A percentile compares a stretch with the other conserved stretches of the same genome.
Conservation (phyloP, 2,329 filamentous ascomycete species). For the Claviceps sp. region DNA sequence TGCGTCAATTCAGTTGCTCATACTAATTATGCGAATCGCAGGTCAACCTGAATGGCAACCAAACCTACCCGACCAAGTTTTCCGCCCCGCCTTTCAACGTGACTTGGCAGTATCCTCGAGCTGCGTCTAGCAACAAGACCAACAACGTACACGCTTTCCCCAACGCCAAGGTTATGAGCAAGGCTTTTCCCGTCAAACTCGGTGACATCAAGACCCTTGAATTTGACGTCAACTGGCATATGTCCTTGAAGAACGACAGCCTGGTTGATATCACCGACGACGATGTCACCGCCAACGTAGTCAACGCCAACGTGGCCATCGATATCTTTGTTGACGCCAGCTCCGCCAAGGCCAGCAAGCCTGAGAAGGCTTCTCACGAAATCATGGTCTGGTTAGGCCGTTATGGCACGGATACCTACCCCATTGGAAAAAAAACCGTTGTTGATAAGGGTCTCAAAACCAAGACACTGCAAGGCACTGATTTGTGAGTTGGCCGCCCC, state of each 20-base stretch:
- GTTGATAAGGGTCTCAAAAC: slow-evolving; percentile 15
- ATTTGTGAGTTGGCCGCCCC: slow-evolving; percentile 23
- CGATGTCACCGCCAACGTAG: slow-evolving; percentile 18
- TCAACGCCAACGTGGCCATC: slow-evolving; percentile 43
- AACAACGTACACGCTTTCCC: slow-evolving; percentile 39
- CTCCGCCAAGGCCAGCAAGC: slow-evolving; percentile 24
- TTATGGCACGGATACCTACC: slow-evolving; percentile 31
- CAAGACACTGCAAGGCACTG: slow-evolving; percentile 26
- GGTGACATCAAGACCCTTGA: slow-evolving; percentile 24
- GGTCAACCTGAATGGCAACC: slow-evolving; percentile 20
- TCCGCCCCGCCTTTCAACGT: slow-evolving; percentile 35
- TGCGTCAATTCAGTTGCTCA: not conserved
- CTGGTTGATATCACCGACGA: slow-evolving; percentile 20
- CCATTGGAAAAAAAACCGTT: slow-evolving; percentile 25
- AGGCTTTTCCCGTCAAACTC: slow-evolving; percentile 29
- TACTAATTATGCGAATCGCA: not conserved
- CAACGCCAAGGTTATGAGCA: slow-evolving; percentile 34
- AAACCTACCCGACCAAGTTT: slow-evolving; percentile 31
- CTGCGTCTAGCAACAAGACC: slow-evolving; percentile 9
- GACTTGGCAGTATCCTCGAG: slow-evolving; percentile 38
- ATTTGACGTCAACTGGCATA: slow-evolving; percentile 36
- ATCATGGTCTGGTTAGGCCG: slow-evolving; percentile 44
- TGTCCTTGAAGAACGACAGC: slow-evolving; percentile 27
- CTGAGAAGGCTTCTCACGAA: slow-evolving; percentile 31
- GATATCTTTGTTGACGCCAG: slow-evolving; percentile 44